Evolutionary conservation across 2,329 filamentous ascomycete species (phyloP), one percentile per base, ranked within the genome.

Genomic region (Sphaerulina vaccinii): DNA sequence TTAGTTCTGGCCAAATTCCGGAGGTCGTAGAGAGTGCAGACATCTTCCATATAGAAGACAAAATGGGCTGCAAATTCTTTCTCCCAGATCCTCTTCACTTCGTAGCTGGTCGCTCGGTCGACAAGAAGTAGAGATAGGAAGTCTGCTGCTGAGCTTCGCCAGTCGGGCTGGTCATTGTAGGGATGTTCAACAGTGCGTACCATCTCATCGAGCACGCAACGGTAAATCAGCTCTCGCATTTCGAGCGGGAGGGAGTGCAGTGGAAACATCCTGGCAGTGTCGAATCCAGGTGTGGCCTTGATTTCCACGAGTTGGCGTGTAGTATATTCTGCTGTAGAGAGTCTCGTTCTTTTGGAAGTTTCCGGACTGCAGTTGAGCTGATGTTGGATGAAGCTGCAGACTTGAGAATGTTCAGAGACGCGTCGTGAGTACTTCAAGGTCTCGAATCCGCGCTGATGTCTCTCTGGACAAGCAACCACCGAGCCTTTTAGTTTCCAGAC

Each of bases 1-100:
- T n/a, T 35, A 15, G 11, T 11, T 5, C 16, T 15, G 32, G 32
- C 32, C 32, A 35, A n/a, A 15, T 11, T 15, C 5, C 13, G 38
- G 8, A 41, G 22, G 16, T 19, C 19, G 18, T 41, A 41, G 2
- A 41, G 38, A 21, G 38, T 21, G 4, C 18, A 21, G n/a, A 13
- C 38, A 41, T 41, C 38, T 22, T 41, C 38, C 18, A 41, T 13
- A 21, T 41, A 41, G 38, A 21, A 41, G 10, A 41, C 38, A 2
- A 19, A 16, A 13, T 13, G 18, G n/a, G 10, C 6, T 13, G 18
- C 18, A 11, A 11, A 22, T 15, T 41, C 38, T 15, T 41, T 41
- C 18, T 41, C 38, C 18, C 18, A 41, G 4, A 41, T 11, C 9
- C n/a, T 41, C 16, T 23, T 21, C 18, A 22, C 18, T 19, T 41